phyloP scores from a whole-genome alignment of 176 grass and related monocot species.

The Secale cereale region DNA sequence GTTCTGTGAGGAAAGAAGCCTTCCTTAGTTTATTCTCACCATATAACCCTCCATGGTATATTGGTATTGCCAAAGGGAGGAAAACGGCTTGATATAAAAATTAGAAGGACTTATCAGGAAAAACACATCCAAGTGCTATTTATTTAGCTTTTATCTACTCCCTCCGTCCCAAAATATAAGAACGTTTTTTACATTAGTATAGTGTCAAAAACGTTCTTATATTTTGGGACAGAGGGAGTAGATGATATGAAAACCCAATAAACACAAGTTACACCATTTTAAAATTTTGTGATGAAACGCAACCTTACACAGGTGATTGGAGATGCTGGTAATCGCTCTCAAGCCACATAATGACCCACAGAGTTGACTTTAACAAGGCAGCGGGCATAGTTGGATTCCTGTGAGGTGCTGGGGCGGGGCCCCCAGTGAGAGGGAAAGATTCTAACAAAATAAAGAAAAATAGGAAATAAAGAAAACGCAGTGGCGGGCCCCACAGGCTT shows the following conservation, averaged over 20 bases:
- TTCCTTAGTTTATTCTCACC: background rate
- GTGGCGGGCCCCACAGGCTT: slow-evolving; percentile 36
- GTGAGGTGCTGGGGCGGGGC: slow-evolving; percentile 35
- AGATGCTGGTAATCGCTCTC: slow-evolving; percentile 21
- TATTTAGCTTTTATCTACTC: background rate
- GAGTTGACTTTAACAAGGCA: slow-evolving; percentile 60
- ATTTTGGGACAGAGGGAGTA: too few relatives aligned
- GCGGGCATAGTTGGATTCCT: slow-evolving; percentile 48
- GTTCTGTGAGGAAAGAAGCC: background rate
- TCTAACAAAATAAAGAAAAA: slow-evolving; percentile 54
- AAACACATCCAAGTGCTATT: background rate
- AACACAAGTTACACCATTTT: background rate
- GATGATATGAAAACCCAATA: background rate
- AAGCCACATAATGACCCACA: slow-evolving; percentile 33
- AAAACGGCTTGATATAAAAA: background rate
- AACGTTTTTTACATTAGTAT: too few relatives aligned
- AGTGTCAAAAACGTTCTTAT: too few relatives aligned
- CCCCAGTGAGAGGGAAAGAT: slow-evolving; percentile 70
- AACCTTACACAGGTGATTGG: background rate
- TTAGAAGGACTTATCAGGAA: background rate
- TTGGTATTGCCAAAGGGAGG: background rate
- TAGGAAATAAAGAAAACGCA: background rate
- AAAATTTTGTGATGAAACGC: background rate
- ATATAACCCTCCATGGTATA: background rate
- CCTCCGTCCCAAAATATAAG: too few relatives aligned